A percentile compares a stretch with the other conserved stretches of the same genome.
Conservation (phyloP, 2,329 filamentous ascomycete species). For the Akanthomyces muscarius region DNA sequence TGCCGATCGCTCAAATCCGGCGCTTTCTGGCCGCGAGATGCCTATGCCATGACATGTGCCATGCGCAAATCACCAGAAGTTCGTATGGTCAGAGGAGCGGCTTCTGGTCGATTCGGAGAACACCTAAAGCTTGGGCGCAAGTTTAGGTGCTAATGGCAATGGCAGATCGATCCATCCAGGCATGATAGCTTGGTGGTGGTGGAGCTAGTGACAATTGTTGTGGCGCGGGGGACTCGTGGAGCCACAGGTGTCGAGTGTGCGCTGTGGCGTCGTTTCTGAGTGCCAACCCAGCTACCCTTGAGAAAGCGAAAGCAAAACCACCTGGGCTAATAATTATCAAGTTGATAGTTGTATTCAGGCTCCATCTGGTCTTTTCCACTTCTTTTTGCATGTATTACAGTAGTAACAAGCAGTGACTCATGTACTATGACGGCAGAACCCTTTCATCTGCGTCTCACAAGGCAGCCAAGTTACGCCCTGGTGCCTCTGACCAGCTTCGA, state of each 20-base stretch:
- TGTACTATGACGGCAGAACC: too few relatives aligned
- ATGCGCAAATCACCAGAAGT: not conserved
- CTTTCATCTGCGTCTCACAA: too few relatives aligned
- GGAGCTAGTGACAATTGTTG: constrained; percentile 10
- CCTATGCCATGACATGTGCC: constrained; percentile 2
- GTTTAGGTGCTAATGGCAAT: not conserved
- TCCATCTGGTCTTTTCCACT: too few relatives aligned
- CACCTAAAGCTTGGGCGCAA: not conserved
- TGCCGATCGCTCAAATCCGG: constrained; percentile 1
- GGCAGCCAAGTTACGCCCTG: too few relatives aligned
- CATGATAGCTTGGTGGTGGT: constrained; percentile 2
- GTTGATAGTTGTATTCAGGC: too few relatives aligned
- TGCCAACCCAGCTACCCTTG: not conserved
- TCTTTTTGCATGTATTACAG: too few relatives aligned
- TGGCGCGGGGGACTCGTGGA: not conserved
- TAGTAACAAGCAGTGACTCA: too few relatives aligned
- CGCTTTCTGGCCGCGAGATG: not conserved
- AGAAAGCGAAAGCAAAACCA: too few relatives aligned
- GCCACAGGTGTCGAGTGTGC: not conserved
- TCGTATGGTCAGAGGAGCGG: too few relatives aligned
- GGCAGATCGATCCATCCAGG: not conserved
- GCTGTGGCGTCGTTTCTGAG: not conserved
- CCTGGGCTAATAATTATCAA: too few relatives aligned
- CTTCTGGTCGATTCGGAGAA: not conserved
- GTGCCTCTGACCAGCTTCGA: too few relatives aligned